These are phyloP conservation scores for Pyrenophora tritici-repentis DNA, from an alignment of 2,329 filamentous ascomycete species.

Conservation along the genomic window DNA sequence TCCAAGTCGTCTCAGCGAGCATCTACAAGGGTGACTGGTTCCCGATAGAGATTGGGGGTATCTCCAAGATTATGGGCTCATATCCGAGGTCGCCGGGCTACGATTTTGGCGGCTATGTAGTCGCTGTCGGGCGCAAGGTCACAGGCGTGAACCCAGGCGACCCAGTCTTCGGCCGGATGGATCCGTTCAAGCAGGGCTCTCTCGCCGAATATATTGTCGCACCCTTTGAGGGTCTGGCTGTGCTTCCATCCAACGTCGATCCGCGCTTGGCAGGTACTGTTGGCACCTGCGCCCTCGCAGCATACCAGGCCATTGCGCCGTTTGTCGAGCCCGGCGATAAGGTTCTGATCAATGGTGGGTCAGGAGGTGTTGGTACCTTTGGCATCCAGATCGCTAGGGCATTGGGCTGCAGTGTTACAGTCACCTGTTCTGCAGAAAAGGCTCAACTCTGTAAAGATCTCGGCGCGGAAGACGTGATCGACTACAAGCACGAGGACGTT, in stretches of 20 bases:
- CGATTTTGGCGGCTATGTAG: conserved; percentile 56
- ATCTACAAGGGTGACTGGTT: no score
- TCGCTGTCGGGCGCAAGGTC: conserved; percentile 27
- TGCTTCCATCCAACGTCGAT: not conserved
- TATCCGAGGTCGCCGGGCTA: conserved; percentile 41
- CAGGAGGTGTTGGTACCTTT: conserved; percentile 62
- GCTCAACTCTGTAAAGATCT: conserved; percentile 58
- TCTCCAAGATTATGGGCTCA: not conserved
- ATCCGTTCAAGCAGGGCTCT: conserved; percentile 31
- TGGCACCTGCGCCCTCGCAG: conserved; percentile 34
- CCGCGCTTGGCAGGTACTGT: conserved; percentile 8
- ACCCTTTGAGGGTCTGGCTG: no score
- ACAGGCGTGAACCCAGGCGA: conserved; percentile 35
- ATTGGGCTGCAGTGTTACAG: conserved; percentile 61
- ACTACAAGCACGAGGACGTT: conserved; percentile 59
- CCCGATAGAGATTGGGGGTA: no score
- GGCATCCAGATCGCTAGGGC: conserved; percentile 65
- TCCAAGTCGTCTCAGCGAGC: no score
- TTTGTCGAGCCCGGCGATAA: conserved; percentile 44
- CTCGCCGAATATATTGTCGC: conserved; percentile 33
- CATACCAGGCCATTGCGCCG: conserved; percentile 39
- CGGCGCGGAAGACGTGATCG: conserved; percentile 65
- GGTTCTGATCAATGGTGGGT: conserved; percentile 66
- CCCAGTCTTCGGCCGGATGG: conserved; percentile 39
- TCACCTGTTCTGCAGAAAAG: conserved; percentile 62